Conservation (phyloP, 352 stramenopile genomes). For the Blastocystis sp. region DNA sequence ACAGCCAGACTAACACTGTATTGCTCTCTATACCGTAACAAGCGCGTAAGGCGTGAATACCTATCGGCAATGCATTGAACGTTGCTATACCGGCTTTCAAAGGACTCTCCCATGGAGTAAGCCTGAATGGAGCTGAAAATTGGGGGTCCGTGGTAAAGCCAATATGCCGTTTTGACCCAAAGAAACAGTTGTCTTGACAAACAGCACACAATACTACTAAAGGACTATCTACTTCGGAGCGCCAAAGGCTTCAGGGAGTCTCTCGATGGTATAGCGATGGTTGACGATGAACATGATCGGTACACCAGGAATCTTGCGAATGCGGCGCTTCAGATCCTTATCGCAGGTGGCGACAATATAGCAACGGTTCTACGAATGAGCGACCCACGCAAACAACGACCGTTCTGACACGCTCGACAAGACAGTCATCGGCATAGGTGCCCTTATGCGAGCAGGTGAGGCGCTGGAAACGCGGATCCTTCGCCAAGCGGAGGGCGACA, state of each 20-base stretch:
- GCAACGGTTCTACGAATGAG: conserved; percentile 82
- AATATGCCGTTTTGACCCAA: too few relatives aligned
- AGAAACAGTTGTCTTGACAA: too few relatives aligned
- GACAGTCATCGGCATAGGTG: conserved; percentile 99
- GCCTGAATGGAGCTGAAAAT: too few relatives aligned
- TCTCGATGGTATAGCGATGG: conserved; percentile 97
- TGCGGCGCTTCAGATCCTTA: conserved; percentile 94
- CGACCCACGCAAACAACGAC: not conserved
- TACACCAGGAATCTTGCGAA: conserved; percentile 97
- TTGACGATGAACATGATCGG: conserved; percentile 99
- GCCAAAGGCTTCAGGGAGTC: conserved; percentile 93
- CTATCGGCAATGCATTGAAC: too few relatives aligned
- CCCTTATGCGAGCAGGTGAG: conserved; percentile 92
- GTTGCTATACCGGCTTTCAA: too few relatives aligned
- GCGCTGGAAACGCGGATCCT: conserved; percentile 96
- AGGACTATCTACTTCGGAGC: conserved; percentile 74
- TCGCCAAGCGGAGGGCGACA: conserved; percentile 83
- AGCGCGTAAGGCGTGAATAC: too few relatives aligned
- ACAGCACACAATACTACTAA: too few relatives aligned
- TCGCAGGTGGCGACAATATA: conserved; percentile 99
- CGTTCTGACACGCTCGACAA: conserved; percentile 78
- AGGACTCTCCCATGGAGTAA: too few relatives aligned
- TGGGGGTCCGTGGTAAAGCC: too few relatives aligned
- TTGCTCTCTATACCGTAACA: too few relatives aligned
- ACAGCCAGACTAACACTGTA: too few relatives aligned